Percentiles rank a stretch among this genome's conserved stretches.
Conservation (phyloP, 305 asterid species). For the Plantago lanceolata region DNA sequence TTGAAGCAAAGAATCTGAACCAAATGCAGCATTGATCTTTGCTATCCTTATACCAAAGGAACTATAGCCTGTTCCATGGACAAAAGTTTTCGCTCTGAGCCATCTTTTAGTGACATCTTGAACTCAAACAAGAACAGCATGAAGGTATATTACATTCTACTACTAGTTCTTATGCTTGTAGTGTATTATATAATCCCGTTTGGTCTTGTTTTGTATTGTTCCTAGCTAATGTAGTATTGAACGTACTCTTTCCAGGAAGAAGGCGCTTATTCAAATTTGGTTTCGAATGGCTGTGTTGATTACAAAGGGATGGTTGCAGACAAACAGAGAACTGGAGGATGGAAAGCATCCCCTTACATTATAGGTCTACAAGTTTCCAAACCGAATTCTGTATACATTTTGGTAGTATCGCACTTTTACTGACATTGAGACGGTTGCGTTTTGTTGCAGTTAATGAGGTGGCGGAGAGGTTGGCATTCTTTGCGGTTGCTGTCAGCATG, state of each 20-base stretch:
- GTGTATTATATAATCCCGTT: background rate
- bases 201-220: slow-evolving; percentile 2
- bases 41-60: no score
- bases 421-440: background rate
- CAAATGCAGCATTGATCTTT: no score
- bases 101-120: background rate
- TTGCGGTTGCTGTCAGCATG: slow-evolving; percentile 69
- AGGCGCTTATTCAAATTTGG: slow-evolving; percentile 29
- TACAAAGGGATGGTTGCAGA: slow-evolving; percentile 54
- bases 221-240: background rate
- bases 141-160: slow-evolving; percentile 30
- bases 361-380: slow-evolving; percentile 38
- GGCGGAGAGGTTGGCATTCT: slow-evolving; percentile 80
- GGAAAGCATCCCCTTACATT: slow-evolving; percentile 77
- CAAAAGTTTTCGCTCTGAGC: background rate
- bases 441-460: slow-evolving; percentile 58
- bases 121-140: slow-evolving; percentile 15
- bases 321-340: slow-evolving; percentile 62
- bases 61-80: no score
- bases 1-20: no score
- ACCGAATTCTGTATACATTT: no score
- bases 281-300: slow-evolving; percentile 59
- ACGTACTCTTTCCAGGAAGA: slow-evolving; percentile 24
- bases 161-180: background rate
- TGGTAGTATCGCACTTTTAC: background rate